phyloP scores from a whole-genome alignment of 208 protist species.

The Leishmania turanica region DNA sequence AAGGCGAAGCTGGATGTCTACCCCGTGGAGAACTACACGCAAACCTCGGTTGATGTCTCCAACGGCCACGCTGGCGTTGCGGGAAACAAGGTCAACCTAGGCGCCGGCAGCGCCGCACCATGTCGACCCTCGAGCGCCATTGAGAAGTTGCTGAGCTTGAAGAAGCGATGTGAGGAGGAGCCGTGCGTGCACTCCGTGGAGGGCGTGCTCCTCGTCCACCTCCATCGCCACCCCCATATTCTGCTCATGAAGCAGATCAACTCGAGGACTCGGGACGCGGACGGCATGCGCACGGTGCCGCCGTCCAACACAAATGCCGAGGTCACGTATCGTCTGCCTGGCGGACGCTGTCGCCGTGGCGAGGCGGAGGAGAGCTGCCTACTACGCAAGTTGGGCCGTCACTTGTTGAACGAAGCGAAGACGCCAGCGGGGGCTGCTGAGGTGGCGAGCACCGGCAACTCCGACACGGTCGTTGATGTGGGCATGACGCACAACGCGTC shows the following conservation, averaged over 20 bases:
- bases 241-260: constrained; percentile 75
- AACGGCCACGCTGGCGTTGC: constrained; percentile 29
- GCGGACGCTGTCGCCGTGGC: constrained; percentile 71
- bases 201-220: constrained; percentile 90
- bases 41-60: constrained; percentile 29
- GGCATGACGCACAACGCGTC: constrained; percentile 30
- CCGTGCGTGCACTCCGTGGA: constrained; percentile 88
- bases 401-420: constrained; percentile 73
- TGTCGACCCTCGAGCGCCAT: constrained; percentile 63
- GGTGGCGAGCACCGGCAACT: constrained; percentile 11
- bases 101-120: constrained; percentile 4
- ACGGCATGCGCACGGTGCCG: constrained; percentile 31
- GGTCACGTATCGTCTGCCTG: constrained; percentile 69
- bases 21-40: constrained; percentile 73
- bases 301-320: constrained; percentile 43
- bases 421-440: constrained; percentile 3
- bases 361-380: constrained; percentile 76
- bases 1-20: constrained; percentile 86
- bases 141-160: constrained; percentile 85
- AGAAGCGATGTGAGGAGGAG: constrained; percentile 81
- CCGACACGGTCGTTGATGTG: constrained; percentile 56
- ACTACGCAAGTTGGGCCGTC: constrained; percentile 73
- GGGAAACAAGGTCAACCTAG: constrained; percentile 25
- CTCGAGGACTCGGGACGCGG: constrained; percentile 18
- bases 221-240: constrained; percentile 94